phyloP scores from a whole-genome alignment of 2,329 filamentous ascomycete species.

The Alternaria triticimaculans region DNA sequence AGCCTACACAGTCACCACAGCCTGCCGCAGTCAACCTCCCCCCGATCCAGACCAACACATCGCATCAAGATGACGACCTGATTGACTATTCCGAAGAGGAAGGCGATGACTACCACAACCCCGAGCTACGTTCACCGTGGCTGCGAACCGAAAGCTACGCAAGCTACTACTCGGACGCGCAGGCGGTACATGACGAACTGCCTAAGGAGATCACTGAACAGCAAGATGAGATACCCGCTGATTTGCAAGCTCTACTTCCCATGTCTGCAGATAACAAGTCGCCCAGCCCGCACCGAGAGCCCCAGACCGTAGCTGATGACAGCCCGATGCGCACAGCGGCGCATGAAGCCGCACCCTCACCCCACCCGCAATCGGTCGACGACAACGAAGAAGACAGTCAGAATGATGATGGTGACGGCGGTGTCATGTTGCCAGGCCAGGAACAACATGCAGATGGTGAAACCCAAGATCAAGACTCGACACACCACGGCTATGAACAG shows the following conservation, averaged over 20 bases:
- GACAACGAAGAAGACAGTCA: slow-evolving; percentile 8
- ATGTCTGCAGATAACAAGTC: background rate
- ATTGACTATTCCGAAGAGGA: slow-evolving; percentile 48
- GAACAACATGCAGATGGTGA: slow-evolving; percentile 11
- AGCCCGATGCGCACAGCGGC: background rate
- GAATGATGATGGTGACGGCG: slow-evolving; percentile 19
- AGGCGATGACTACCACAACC: slow-evolving; percentile 20
- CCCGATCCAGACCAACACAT: background rate
- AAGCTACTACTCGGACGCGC: background rate
- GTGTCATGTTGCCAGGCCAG: slow-evolving; percentile 19
- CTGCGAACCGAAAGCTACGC: background rate
- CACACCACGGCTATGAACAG: slow-evolving; percentile 20
- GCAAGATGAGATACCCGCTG: slow-evolving; percentile 13
- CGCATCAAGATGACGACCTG: slow-evolving; percentile 34
- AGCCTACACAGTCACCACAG: slow-evolving; percentile 1
- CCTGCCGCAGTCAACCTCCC: background rate
- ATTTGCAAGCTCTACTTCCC: slow-evolving; percentile 12
- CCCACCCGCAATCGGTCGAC: background rate
- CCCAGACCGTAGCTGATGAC: background rate
- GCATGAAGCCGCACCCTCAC: background rate
- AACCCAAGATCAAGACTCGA: background rate
- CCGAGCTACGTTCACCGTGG: slow-evolving; percentile 2
- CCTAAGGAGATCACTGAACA: slow-evolving; percentile 1
- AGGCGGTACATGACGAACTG: background rate
- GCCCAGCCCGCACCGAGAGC: slow-evolving; percentile 3